phyloP scores from a whole-genome alignment of 1,284 basidiomycete genomes.

The Trichosporon asahii region DNA sequence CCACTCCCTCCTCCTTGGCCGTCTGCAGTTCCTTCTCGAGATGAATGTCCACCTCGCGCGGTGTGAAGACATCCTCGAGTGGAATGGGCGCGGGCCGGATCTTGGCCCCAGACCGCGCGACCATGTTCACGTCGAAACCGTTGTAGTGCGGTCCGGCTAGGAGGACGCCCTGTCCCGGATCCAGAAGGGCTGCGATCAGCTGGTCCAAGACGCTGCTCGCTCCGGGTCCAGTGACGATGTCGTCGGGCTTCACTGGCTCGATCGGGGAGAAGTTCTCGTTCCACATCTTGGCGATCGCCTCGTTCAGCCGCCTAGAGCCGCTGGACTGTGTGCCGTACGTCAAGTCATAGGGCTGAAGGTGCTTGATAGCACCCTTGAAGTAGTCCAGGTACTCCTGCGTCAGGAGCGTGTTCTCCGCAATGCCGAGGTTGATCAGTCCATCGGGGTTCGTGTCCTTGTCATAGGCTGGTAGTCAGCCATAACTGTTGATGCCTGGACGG shows the following conservation, averaged over 20 bases:
- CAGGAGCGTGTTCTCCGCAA: constrained; percentile 25
- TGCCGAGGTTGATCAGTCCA: constrained; percentile 24
- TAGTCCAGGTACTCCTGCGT: constrained; percentile 22
- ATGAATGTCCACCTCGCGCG: constrained; percentile 6
- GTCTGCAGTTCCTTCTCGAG: constrained; percentile 29
- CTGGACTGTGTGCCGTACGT: constrained; percentile 21
- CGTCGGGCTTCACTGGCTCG: constrained; percentile 28
- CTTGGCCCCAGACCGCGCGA: constrained; percentile 11
- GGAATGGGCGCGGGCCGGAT: constrained; percentile 18
- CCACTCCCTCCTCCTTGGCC: constrained; percentile 30
- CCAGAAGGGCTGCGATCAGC: constrained; percentile 35
- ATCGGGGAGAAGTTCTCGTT: constrained; percentile 29
- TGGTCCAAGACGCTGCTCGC: constrained; percentile 39
- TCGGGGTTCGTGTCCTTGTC: constrained; percentile 18
- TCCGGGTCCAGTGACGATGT: constrained; percentile 38
- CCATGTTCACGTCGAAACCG: constrained; percentile 36
- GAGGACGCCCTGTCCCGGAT: constrained; percentile 39
- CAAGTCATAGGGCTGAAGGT: constrained; percentile 18
- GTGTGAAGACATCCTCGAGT: constrained; percentile 6
- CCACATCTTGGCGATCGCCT: constrained; percentile 24
- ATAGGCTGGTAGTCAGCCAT: constrained; percentile 10
- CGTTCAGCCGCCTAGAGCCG: constrained; percentile 15
- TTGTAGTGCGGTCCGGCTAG: constrained; percentile 43
- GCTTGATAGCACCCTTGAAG: constrained; percentile 8
- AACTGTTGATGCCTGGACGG: background rate